Conservation (phyloP, 2,329 filamentous ascomycete species). For the Akanthomyces lecanii region DNA sequence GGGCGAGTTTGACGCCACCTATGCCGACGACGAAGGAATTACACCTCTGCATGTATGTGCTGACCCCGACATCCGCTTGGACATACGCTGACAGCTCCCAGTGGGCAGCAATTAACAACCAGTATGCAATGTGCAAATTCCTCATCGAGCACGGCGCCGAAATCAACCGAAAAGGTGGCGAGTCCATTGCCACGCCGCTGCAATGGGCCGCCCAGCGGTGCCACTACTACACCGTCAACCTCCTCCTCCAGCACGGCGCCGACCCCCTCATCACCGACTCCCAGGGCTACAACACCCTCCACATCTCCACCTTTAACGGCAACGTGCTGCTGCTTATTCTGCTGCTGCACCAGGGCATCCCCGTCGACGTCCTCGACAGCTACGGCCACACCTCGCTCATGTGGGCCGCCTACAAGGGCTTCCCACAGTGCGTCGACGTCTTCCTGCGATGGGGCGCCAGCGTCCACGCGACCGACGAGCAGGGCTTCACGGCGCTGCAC, state of each 20-base stretch:
- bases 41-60: slow-evolving; percentile 82
- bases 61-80: not conserved
- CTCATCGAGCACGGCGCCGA: slow-evolving; percentile 80
- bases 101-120: slow-evolving; percentile 99
- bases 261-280: slow-evolving; percentile 89
- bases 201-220: slow-evolving; percentile 97
- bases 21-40: slow-evolving; percentile 86
- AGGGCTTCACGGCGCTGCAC: slow-evolving; percentile 90
- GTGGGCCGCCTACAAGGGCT: slow-evolving; percentile 99
- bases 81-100: slow-evolving; percentile 36
- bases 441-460: slow-evolving; percentile 94
- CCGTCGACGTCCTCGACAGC: slow-evolving; percentile 83
- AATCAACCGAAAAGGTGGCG: slow-evolving; percentile 92
- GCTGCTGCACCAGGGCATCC: slow-evolving; percentile 90
- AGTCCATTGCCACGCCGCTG: slow-evolving; percentile 87
- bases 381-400: slow-evolving; percentile 93
- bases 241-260: slow-evolving; percentile 85
- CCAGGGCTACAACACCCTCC: slow-evolving; percentile 96
- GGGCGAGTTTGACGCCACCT: slow-evolving; percentile 76
- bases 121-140: slow-evolving; percentile 95
- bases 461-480: slow-evolving; percentile 84
- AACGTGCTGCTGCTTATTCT: slow-evolving; percentile 87
- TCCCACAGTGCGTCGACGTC: slow-evolving; percentile 83
- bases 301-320: slow-evolving; percentile 95
- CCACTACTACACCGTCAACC: slow-evolving; percentile 93